phyloP scores from a whole-genome alignment of 2,329 filamentous ascomycete genomes.

The Beauveria sp. region DNA sequence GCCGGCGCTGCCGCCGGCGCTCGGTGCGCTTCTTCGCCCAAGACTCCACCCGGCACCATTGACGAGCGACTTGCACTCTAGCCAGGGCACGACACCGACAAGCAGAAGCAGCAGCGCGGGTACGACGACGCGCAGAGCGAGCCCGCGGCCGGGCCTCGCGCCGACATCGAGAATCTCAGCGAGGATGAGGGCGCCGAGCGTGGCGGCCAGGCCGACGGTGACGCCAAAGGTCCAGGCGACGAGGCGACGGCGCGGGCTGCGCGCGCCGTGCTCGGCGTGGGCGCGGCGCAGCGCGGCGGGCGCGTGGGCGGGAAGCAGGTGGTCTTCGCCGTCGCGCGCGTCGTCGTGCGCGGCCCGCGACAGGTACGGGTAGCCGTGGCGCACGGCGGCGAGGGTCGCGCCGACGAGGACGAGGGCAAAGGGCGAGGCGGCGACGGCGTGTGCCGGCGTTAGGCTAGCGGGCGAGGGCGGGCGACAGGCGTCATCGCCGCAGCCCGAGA shows the following conservation, averaged over 20 bases:
- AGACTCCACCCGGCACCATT: slow-evolving; percentile 54
- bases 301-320: slow-evolving; percentile 55
- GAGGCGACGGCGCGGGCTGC: slow-evolving; percentile 41
- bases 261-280: slow-evolving; percentile 50
- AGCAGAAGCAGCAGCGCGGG: slow-evolving; percentile 64
- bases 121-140: slow-evolving; percentile 63
- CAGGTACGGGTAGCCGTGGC: slow-evolving; percentile 66
- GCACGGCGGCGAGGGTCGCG: slow-evolving; percentile 54
- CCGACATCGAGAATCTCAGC: slow-evolving; percentile 75
- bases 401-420: slow-evolving; percentile 63
- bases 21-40: too few relatives aligned
- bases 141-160: slow-evolving; percentile 56
- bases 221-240: slow-evolving; percentile 64
- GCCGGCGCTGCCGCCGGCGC: too few relatives aligned
- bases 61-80: slow-evolving; percentile 65
- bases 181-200: slow-evolving; percentile 72
- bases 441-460: slow-evolving; percentile 32
- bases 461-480: slow-evolving; percentile 43
- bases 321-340: slow-evolving; percentile 47
- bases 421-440: slow-evolving; percentile 55
- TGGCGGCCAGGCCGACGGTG: slow-evolving; percentile 68
- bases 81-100: slow-evolving; percentile 66
- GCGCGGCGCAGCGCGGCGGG: slow-evolving; percentile 50
- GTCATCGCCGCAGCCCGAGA: slow-evolving; percentile 50
- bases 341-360: slow-evolving; percentile 42